Percentiles rank a stretch among this genome's conserved stretches.
Conservation (phyloP, 2,329 filamentous ascomycete genomes). For the Chrysoporthe cubensis region DNA sequence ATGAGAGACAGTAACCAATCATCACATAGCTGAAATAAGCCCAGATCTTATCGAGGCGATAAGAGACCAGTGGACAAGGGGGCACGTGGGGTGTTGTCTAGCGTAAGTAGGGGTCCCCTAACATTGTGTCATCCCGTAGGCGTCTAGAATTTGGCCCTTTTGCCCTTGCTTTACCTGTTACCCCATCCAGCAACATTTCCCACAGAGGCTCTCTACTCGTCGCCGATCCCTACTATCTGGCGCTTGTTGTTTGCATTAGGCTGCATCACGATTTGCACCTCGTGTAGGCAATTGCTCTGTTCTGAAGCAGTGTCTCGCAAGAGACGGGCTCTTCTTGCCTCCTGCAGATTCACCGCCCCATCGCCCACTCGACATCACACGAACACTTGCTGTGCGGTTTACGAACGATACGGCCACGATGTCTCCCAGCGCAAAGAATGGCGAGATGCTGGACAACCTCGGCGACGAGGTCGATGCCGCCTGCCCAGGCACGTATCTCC, state of each 20-base stretch:
- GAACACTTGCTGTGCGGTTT: background rate
- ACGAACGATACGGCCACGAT: background rate
- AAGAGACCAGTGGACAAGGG: background rate
- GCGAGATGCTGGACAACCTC: conserved; percentile 12
- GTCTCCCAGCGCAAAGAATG: conserved; percentile 23
- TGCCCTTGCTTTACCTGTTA: background rate
- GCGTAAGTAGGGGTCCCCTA: background rate
- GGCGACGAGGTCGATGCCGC: conserved; percentile 17
- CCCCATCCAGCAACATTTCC: background rate
- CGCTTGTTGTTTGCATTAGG: background rate
- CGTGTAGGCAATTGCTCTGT: background rate
- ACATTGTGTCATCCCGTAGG: background rate
- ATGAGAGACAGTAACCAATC: too few relatives aligned
- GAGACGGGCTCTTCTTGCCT: background rate
- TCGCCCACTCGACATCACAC: background rate
- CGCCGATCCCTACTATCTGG: background rate
- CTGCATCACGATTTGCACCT: background rate
- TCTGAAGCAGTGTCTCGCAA: background rate
- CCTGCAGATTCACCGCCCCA: background rate
- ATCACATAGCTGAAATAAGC: background rate
- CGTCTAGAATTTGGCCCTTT: background rate
- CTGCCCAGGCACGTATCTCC: conserved; percentile 21
- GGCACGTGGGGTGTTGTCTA: too few relatives aligned
- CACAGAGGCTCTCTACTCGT: background rate
- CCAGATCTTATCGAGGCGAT: background rate